Evolutionary conservation across 2,329 filamentous ascomycete genomes (phyloP), one percentile per base, ranked within the genome.

Genomic region (Alternaria sp.): DNA sequence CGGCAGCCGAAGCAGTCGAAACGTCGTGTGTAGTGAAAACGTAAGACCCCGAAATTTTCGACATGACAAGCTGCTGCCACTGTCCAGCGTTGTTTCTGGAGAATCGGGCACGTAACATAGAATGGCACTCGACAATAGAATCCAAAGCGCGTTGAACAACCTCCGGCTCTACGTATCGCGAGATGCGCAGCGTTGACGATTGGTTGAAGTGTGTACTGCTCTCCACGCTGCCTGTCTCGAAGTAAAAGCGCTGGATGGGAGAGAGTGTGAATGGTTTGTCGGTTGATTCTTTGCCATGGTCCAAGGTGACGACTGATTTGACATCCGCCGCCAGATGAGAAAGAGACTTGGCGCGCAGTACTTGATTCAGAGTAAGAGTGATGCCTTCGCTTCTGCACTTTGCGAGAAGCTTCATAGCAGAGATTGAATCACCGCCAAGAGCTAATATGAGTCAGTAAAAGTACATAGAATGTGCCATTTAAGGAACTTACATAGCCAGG

Each of bases 221-320:
- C 2, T 77, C 65, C 11, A 67, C 55, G 8, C 61, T 61, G 31
- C 64, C 65, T 2, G 61, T 67, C n/a, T 75, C 55, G 55, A 83
- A 80, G 55, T 80, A 81, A 34, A 82, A 68, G 17, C 74, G 69
- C 54, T 83, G 82, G 23, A 83, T 78, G 0, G 82, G 82, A 0
- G 80, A 80, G 1, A 83, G 64, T 0, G 69, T 66, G 52, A 82
- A 83, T 0, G 66, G 67, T n/a, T 65, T 65, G 36, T 78, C 64
- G 66, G 48, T 56, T 36, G 66, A 40, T 28, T 72, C 73, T 23
- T 53, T 58, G 2, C 17, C 59, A 7, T 69, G 51, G 34, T 65
- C 54, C 0, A 56, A 31, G 5, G 34, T 37, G 8, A 23, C 33
- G 23, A 52, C 49, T 5, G 60, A 51, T 8, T 64, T 60, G 24